phyloP scores from a whole-genome alignment of 2,329 filamentous ascomycete genomes.

The Plenodomus lindquistii region DNA sequence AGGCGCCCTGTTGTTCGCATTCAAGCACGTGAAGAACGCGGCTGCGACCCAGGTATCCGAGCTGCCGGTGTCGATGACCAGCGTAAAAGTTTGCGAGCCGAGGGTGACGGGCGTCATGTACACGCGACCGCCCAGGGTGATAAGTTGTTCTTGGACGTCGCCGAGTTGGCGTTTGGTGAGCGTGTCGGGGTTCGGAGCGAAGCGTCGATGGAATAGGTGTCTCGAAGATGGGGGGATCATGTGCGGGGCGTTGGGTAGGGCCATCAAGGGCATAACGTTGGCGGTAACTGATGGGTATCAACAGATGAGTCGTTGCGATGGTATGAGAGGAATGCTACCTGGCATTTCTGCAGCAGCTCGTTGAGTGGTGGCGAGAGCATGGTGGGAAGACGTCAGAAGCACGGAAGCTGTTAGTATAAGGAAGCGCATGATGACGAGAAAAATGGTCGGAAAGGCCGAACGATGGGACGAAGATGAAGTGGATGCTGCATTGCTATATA shows the following conservation, averaged over 20 bases:
- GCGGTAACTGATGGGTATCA: conserved; percentile 10
- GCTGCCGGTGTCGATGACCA: conserved; percentile 34
- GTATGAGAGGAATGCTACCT: background rate
- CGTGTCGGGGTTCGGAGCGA: background rate
- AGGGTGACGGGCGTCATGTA: conserved; percentile 36
- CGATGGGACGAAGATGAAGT: background rate
- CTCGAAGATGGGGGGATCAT: conserved; percentile 10
- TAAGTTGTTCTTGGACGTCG: conserved; percentile 20
- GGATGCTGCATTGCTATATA: background rate
- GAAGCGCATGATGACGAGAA: background rate
- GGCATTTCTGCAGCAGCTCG: background rate
- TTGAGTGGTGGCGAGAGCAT: background rate
- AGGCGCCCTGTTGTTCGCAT: background rate
- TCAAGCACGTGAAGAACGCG: conserved; percentile 18
- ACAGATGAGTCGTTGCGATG: background rate
- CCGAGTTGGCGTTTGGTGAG: conserved; percentile 8
- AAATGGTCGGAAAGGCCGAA: background rate
- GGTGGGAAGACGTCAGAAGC: background rate
- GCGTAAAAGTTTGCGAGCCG: conserved; percentile 15
- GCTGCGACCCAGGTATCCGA: conserved; percentile 33
- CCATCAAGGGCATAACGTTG: conserved; percentile 13
- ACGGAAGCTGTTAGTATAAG: background rate
- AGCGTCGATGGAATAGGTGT: conserved; percentile 15
- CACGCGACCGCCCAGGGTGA: conserved; percentile 31
- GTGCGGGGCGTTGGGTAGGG: conserved; percentile 3